Evolutionary conservation across 257 asterid genomes (phyloP), one percentile per base, ranked within the genome.

Genomic region (Nicotiana otophora): DNA sequence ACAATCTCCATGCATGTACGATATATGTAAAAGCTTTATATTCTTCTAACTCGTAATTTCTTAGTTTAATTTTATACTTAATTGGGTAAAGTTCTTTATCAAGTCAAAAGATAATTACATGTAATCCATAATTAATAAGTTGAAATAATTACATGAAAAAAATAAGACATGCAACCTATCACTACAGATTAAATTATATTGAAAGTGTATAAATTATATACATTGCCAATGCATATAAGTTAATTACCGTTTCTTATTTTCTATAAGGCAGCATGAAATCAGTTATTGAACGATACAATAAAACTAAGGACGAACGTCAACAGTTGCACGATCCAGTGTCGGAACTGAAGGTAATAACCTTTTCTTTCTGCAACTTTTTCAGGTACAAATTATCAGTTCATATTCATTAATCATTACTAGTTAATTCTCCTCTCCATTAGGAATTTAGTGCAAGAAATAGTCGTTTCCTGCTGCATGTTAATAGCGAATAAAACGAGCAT

Each of bases 181-280:
- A 31, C 3, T 31, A 31, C 4, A 31, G 3, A 31, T 31, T 2
- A 31, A 2, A 31, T 31, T 31, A 31, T 31, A 31, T 31, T 3
- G 33, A 31, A 31, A 31, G 33, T 31, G 33, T 31, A 31, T 0
- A 31, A 31, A 31, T 31, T 2, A 31, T 2, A 31, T 31, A 31
- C 4, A 31, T 2, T 2, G 33, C 3, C 33, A 31, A 31, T 2
- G 4, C 33, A 31, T 31, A 30, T 30, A 30, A 30, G 3, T 30
- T 30, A 31, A 31, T 31, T 2, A 3, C 42, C 23, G 26, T 48
- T 23, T 70, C 20, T 11, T 19, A 19, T 10, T 33, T 1, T 70
- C 10, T 8, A 64, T 28, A 28, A 17, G 28, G 10, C 89, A 86
- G 91, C 83, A 88, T 86, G 88, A 88, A 65, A 82, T 82, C 91